Evolutionary conservation across 495 filamentous ascomycete species (phyloP).

Genomic region (Paragyromitra xinjiangensis): DNA sequence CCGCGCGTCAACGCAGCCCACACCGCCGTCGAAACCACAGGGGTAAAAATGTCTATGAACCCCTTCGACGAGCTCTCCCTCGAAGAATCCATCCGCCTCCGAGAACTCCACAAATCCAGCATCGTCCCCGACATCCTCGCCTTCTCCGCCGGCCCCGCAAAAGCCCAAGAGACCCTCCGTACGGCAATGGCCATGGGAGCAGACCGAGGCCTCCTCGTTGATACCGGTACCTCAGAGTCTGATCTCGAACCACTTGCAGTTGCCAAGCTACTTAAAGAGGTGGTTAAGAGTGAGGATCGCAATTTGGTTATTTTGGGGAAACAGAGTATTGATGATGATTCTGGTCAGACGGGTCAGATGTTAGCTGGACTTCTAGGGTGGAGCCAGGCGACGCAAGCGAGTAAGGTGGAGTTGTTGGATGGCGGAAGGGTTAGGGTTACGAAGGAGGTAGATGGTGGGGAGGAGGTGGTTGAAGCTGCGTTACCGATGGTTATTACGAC

Average conservation of each 20-base stretch:
- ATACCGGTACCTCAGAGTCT: slow-evolving; percentile 65
- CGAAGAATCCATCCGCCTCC: slow-evolving; percentile 92
- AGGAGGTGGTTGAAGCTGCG: slow-evolving; percentile 83
- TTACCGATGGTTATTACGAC: slow-evolving; percentile 93
- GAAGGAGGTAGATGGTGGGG: slow-evolving; percentile 93
- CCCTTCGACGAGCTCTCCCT: slow-evolving; percentile 98
- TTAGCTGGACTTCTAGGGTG: slow-evolving; percentile 89
- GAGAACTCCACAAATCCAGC: slow-evolving; percentile 72
- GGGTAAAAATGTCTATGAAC: slow-evolving; percentile 97
- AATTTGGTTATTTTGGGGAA: slow-evolving; percentile 95
- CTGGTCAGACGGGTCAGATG: slow-evolving; percentile 98
- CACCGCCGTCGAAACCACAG: slow-evolving; percentile 88
- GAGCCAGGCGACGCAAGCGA: slow-evolving; percentile 93
- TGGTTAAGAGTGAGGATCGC: slow-evolving; percentile 80
- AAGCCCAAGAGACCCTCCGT: slow-evolving; percentile 84
- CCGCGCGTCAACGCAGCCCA: slow-evolving; percentile 95
- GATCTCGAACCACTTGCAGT: slow-evolving; percentile 86
- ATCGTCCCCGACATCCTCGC: slow-evolving; percentile 88
- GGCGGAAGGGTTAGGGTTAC: slow-evolving; percentile 72
- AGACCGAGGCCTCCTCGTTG: slow-evolving; percentile 86
- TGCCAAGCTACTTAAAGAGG: slow-evolving; percentile 82
- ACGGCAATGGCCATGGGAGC: slow-evolving; percentile 99
- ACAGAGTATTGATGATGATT: slow-evolving; percentile 97
- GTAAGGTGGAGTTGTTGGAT: slow-evolving; percentile 76
- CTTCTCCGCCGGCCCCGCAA: slow-evolving; percentile 84